Conservation (phyloP, 768 basidiomycete genomes). For the Auricularia cornea region DNA sequence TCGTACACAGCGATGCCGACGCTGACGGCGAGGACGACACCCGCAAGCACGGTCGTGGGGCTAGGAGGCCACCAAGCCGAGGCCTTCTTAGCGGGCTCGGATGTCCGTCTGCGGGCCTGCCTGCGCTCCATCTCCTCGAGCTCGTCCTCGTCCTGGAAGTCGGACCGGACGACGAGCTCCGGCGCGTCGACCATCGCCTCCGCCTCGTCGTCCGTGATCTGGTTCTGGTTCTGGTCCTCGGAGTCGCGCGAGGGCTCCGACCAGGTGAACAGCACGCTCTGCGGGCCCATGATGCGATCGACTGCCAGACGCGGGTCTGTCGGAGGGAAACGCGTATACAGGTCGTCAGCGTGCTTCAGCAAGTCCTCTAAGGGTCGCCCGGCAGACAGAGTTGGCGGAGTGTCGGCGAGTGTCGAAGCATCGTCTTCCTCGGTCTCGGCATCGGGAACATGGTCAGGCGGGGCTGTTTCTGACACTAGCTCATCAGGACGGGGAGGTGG, state of each 20-base stretch:
- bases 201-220: constrained; percentile 49
- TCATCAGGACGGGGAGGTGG: not conserved
- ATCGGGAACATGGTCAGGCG: not conserved
- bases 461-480: not conserved
- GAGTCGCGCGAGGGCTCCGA: constrained; percentile 31
- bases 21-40: constrained; percentile 6
- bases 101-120: not conserved
- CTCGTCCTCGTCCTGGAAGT: constrained; percentile 16
- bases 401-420: not conserved
- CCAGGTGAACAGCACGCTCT: constrained; percentile 73
- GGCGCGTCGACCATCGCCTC: constrained; percentile 51
- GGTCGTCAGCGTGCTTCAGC: constrained; percentile 48
- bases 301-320: constrained; percentile 45
- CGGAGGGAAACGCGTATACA: constrained; percentile 53
- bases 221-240: constrained; percentile 7
- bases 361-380: constrained; percentile 39
- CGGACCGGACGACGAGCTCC: constrained; percentile 49
- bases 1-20: constrained; percentile 10
- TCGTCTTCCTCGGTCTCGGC: not conserved
- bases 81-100: too few species aligned
- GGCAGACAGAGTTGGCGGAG: constrained; percentile 6
- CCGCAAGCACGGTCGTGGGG: not conserved
- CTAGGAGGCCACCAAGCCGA: not conserved
- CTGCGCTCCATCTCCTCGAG: not conserved
- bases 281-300: constrained; percentile 62